Evolutionary conservation across 2,329 filamentous ascomycete species (phyloP), one percentile per base, ranked within the genome.

Genomic region (Fusarium newnesense): DNA sequence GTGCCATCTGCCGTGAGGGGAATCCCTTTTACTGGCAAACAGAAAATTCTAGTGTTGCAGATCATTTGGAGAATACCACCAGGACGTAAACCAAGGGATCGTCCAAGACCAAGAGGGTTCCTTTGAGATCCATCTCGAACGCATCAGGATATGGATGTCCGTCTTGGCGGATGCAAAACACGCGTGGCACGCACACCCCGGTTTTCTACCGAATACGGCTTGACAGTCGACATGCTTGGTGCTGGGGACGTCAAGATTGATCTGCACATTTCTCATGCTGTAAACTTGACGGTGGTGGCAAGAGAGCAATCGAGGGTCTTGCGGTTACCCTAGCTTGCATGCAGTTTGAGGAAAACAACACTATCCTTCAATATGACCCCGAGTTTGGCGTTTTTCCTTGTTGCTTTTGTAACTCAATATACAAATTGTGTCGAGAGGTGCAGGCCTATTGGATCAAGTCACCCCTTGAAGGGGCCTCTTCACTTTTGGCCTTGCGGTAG

Each of bases 251-350:
- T 19, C 5, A 8, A 9, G 30, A 6, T 37, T 8, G 16, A 13
- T 21, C 10, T 59, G 19, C 15, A 19, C 2, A 15, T n/a, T 24
- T 16, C 36, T 52, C 32, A 36, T 21, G 18, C 2, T 15, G 12
- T 8, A 13, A 7, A 34, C 0, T 1, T 9, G 2, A 26, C 2
- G 1, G 7, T 36, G 7, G n/a, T 9, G n/a, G 32, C 4, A 36
- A 36, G 2, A 36, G 36, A 37, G 36, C 16, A 37, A 37, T 4
- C 16, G 9, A 9, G 9, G 16, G 30, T 34, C 9, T 34, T 24
- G 11, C 1, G 0, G 11, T 16, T 15, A 9, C 16, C 2, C 12
- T 18, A 32, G 3, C 4, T 8, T 50, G 10, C 6, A n/a, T 3
- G 7, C 9, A 46, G 11, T 2, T 7, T 13, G 7, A 13, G 4